Evolutionary conservation across 768 basidiomycete species (phyloP).

Genomic region (Hypsizygus marmoreus): DNA sequence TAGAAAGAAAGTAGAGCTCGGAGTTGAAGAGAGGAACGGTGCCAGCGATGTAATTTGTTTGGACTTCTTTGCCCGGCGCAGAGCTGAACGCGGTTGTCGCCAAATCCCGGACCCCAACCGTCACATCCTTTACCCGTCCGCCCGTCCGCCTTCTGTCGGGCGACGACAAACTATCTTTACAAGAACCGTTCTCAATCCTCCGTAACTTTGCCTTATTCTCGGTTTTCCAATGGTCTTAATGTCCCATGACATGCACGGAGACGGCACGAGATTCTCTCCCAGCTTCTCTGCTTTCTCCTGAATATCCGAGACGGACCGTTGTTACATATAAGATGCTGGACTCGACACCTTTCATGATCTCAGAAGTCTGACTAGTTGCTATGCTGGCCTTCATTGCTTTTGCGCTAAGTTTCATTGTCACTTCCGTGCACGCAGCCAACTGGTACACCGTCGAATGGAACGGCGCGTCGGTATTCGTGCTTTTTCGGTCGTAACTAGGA

Average conservation of each 20-base stretch:
- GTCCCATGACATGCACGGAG: constrained; percentile 10
- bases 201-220: constrained; percentile 19
- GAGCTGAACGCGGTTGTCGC: constrained; percentile 10
- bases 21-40: constrained; percentile 2
- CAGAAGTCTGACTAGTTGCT: not conserved
- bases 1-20: not conserved
- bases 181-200: constrained; percentile 1
- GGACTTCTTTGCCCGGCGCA: constrained; percentile 12
- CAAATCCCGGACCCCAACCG: constrained; percentile 13
- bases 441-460: constrained; percentile 32
- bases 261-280: not conserved
- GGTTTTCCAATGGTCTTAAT: constrained; percentile 3
- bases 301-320: too few relatives aligned
- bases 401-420: constrained; percentile 10
- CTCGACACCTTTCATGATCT: too few relatives aligned
- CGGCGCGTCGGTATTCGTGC: constrained; percentile 16
- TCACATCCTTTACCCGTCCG: constrained; percentile 4
- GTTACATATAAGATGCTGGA: too few relatives aligned
- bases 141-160: not conserved
- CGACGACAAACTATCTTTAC: not conserved
- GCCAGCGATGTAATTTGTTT: constrained; percentile 11
- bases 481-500: not conserved
- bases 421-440: constrained; percentile 17
- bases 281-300: constrained; percentile 3
- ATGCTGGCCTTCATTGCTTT: constrained; percentile 9